Base-by-base conservation (phyloP, 2,329 filamentous ascomycete genomes). In the Rhynchosporium secalis region DNA sequence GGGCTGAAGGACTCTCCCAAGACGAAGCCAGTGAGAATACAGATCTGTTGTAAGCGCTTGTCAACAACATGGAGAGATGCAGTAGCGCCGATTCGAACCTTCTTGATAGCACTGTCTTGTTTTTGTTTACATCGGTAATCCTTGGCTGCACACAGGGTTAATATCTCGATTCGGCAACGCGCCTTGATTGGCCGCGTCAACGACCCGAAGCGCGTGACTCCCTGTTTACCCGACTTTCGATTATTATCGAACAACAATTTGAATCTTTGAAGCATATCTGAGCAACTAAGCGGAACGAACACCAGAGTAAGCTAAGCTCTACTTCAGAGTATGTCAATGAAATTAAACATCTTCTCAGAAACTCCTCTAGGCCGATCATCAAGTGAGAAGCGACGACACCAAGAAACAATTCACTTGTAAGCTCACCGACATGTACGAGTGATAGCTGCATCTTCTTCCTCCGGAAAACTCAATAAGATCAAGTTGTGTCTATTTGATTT, bases 101-200 rank as follows among this genome's bases (percentile, higher is more conserved):
- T 20, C 20, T 20, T 20, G 20, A 20, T 20, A 20, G 20, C 20
- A 20, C 20, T 20, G 20, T 20, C 20, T 20, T 1, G 20, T 20
- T 20, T 20, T 20, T 20, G 20, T 20, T 20, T 20, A 20, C 20
- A 20, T 20, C 20, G 20, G 20, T 20, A 20, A 1, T 20, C 20
- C 20, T 20, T 20, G 20, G 20, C 20, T 20, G 20, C 20, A 20
- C 20, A 20, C 20, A 20, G 20, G 20, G 20, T 20, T 20, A 20
- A 43, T n/a, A 6, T 6, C 20, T 46, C 9, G 43, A 46, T 46
- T 33, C 51, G 51, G 51, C 36, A 41, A 54, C 20, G 36, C 36
- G 51, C 33, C 51, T 20, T 20, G 51, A 40, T 36, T 40, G 40
- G n/a, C 51, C 51, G 51, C 51, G 33, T 52, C n/a, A 26, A 54